Evolutionary conservation across 345 rosid genomes (phyloP), one percentile per base, ranked within the genome.

Genomic region (Streptanthus diversifolius): DNA sequence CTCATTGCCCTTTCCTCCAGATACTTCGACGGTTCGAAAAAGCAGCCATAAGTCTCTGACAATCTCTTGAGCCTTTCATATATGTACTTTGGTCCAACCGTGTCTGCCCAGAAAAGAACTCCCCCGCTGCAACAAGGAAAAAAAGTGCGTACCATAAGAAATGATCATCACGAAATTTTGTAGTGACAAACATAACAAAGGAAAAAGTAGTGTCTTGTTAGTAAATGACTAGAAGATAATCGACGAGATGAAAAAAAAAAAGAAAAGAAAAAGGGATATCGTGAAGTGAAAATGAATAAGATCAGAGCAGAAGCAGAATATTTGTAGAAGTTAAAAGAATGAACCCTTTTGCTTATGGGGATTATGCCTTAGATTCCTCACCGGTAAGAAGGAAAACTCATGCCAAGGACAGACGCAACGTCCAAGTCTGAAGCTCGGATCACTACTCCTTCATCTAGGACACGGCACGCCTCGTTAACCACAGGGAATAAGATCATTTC

Each of bases 361-460:
- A 61, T 18, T 62, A 53, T 43, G 49, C 25, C 15, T 54, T 54
- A 17, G 12, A 76, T 21, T 29, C 66, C 86, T 83, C 66, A 95
- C 99, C 90, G 92, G 70, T 88, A 91, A 80, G 91, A 84, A 59
- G 99, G 99, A 81, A 95, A 95, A 73, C 97, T 90, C 97, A 95
- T 91, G 78, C 99, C 99, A 45, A 91, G 93, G 19, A 95, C 90
- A 74, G 97, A 88, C 21, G 96, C 89, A 55, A 85, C 83, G 80
- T 95, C 99, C 44, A 91, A 88, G 83, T 95, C 97, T 24, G 97
- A 82, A 2, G 96, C 91, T 75, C 88, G 85, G 78, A 91, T 81
- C 33, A 95, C 95, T 10, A 95, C 69, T 53, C 84, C 91, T 81
- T 95, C 96, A n/a, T 87, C 93, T 41, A 91, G 80, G 69, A 91